Percentiles rank a stretch among this genome's conserved stretches.
Evolutionary conservation across 495 filamentous ascomycete species (phyloP).

Genomic region (Aspergillus asperescens): DNA sequence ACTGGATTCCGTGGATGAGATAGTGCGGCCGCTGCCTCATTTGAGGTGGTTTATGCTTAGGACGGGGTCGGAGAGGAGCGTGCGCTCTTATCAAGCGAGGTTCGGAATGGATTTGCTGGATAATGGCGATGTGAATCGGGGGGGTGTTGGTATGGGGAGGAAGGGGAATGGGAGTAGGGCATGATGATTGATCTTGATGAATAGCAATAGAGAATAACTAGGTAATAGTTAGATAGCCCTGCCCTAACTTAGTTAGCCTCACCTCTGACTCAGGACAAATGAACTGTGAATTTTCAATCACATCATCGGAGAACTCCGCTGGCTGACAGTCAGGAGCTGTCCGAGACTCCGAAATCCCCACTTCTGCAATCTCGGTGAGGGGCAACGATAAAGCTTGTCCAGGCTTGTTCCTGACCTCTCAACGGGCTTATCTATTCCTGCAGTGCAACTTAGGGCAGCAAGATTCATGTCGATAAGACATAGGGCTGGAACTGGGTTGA

Average conservation of each 20-base stretch:
- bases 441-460: neutral
- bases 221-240: neutral
- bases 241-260: no score
- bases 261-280: no score
- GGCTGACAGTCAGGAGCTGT: no score
- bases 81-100: conserved; percentile 42
- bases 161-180: conserved; percentile 8
- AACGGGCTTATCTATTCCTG: neutral
- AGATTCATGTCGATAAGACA: neutral
- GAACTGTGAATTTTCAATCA: no score
- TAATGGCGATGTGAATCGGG: conserved; percentile 21
- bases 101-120: conserved; percentile 42
- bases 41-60: conserved; percentile 53
- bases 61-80: conserved; percentile 30
- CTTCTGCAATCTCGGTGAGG: neutral
- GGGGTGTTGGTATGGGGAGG: conserved; percentile 25
- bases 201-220: neutral
- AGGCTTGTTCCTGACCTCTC: neutral
- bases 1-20: conserved; percentile 52
- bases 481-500: neutral
- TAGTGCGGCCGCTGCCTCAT: conserved; percentile 49
- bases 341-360: neutral
- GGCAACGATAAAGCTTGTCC: neutral
- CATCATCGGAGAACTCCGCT: no score
- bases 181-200: conserved; percentile 5